Conservation (phyloP, 208 protist species). For the Crithidia acanthocephali region DNA sequence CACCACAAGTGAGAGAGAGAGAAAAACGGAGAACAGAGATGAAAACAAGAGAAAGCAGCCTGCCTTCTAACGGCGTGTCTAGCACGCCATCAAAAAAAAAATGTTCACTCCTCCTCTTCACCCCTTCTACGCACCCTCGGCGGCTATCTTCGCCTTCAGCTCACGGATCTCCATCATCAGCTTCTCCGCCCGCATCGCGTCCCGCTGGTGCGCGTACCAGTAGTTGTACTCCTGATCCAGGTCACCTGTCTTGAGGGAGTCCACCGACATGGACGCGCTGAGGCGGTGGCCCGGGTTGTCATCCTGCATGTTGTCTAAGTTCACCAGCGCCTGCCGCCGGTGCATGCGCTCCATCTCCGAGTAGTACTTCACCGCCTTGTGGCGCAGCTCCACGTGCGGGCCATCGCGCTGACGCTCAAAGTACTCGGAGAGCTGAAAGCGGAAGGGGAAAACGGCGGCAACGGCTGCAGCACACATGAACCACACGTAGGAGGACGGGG, state of each 20-base stretch:
- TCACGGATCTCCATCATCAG: constrained; percentile 81
- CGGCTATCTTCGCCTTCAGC: constrained; percentile 69
- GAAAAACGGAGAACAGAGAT: neutral
- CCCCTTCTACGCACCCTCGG: neutral
- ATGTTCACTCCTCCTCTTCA: too few relatives aligned
- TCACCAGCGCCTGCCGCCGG: constrained; percentile 81
- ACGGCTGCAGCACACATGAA: constrained; percentile 47
- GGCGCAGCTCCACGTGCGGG: constrained; percentile 73
- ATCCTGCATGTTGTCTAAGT: constrained; percentile 71
- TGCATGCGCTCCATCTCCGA: constrained; percentile 90
- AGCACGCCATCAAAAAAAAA: neutral
- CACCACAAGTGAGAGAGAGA: neutral
- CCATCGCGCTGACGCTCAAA: constrained; percentile 84
- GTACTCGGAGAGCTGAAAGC: constrained; percentile 87
- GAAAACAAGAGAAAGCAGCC: too few relatives aligned
- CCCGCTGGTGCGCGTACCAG: constrained; percentile 85
- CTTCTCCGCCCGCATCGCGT: constrained; percentile 87
- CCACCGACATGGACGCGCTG: constrained; percentile 45
- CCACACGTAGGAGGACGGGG: constrained; percentile 62
- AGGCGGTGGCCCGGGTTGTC: constrained; percentile 70
- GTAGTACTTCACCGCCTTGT: constrained; percentile 87
- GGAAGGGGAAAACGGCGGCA: constrained; percentile 59
- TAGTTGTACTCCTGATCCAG: constrained; percentile 86
- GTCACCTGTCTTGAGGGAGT: constrained; percentile 61
- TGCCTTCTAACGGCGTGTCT: neutral